Evolutionary conservation across 768 basidiomycete species (phyloP).

Genomic region (Coprinellus micaceus): DNA sequence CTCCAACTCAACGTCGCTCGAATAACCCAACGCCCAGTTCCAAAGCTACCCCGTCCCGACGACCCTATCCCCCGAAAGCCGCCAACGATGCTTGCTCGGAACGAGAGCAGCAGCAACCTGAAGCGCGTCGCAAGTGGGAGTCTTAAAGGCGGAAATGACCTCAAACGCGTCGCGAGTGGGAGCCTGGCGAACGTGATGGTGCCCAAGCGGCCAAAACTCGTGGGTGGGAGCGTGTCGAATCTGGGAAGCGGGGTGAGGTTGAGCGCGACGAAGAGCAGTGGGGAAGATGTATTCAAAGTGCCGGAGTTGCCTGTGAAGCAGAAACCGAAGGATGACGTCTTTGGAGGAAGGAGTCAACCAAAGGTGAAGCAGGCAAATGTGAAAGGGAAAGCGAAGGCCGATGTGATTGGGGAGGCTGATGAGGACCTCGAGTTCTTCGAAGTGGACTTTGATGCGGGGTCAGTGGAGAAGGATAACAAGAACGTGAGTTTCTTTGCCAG

Average conservation of each 20-base stretch:
- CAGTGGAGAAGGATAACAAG: conserved; percentile 58
- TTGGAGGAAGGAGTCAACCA: conserved; percentile 22
- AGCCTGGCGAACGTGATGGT: conserved; percentile 12
- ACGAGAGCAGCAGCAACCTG: conserved; percentile 16
- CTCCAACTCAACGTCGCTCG: conserved; percentile 56
- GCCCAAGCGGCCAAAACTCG: conserved; percentile 33
- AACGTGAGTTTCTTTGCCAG: conserved; percentile 40
- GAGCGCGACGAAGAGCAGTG: conserved; percentile 8
- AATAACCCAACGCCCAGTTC: too few species aligned
- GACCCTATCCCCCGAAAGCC: conserved; percentile 76
- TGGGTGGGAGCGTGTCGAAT: conserved; percentile 26
- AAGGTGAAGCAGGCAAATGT: conserved; percentile 34
- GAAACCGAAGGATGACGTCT: not conserved
- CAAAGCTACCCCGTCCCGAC: conserved; percentile 55
- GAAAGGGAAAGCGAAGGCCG: conserved; percentile 34
- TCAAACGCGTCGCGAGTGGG: conserved; percentile 7
- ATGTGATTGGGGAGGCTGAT: conserved; percentile 35
- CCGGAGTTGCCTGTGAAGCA: conserved; percentile 39
- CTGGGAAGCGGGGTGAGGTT: conserved; percentile 8
- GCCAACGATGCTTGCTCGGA: conserved; percentile 37
- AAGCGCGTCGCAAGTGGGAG: conserved; percentile 28
- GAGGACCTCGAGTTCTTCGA: conserved; percentile 3
- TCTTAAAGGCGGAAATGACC: not conserved
- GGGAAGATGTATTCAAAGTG: conserved; percentile 45
- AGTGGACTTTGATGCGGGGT: conserved; percentile 20